Conservation (phyloP, 768 basidiomycete species). For the Exidia glandulosa region DNA sequence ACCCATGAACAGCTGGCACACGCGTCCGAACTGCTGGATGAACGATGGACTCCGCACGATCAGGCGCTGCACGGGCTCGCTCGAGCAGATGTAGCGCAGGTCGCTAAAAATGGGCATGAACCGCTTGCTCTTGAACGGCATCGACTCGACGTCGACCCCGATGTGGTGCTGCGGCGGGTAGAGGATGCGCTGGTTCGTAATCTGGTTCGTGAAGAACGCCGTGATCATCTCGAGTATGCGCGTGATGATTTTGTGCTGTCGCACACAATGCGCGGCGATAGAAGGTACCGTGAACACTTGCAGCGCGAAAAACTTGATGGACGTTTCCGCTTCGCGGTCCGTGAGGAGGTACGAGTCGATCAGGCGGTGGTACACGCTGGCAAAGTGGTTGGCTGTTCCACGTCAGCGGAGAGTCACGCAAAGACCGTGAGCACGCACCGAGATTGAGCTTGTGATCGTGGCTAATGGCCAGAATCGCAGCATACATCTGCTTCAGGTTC, state of each 20-base stretch:
- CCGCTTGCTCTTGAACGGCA: slow-evolving; percentile 87
- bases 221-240: slow-evolving; percentile 75
- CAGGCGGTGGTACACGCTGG: slow-evolving; percentile 72
- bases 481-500: slow-evolving; percentile 74
- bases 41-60: slow-evolving; percentile 60
- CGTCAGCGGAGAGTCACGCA: slow-evolving; percentile 1
- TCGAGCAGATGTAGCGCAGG: slow-evolving; percentile 76
- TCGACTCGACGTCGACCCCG: slow-evolving; percentile 66
- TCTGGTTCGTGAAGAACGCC: slow-evolving; percentile 89
- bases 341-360: slow-evolving; percentile 86
- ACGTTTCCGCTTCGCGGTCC: slow-evolving; percentile 91
- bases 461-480: slow-evolving; percentile 58
- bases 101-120: slow-evolving; percentile 94
- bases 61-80: slow-evolving; percentile 64
- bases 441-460: slow-evolving; percentile 65
- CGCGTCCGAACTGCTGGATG: slow-evolving; percentile 59
- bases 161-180: slow-evolving; percentile 21
- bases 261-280: slow-evolving; percentile 68
- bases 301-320: slow-evolving; percentile 85
- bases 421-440: slow-evolving; percentile 37
- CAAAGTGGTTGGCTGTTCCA: slow-evolving; percentile 64
- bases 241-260: slow-evolving; percentile 59
- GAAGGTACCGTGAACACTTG: slow-evolving; percentile 90
- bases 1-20: slow-evolving; percentile 86
- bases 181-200: slow-evolving; percentile 57